Conservation (phyloP, 805 yeast genomes). For the Ogataea pini region DNA sequence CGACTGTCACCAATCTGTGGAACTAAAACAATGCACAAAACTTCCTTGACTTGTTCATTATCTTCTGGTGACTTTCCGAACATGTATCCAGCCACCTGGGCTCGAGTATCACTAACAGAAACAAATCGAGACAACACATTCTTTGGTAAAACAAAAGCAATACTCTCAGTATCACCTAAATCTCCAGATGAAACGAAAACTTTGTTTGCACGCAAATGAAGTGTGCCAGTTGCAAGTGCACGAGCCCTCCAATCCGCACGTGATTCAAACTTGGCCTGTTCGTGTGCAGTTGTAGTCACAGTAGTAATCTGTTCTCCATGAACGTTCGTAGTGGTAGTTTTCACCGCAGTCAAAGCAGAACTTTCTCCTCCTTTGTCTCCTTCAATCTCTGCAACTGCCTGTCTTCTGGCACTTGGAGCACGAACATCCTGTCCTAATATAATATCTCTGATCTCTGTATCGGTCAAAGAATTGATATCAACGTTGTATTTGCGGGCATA, state of each 20-base stretch:
- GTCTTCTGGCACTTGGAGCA: slow-evolving; percentile 87
- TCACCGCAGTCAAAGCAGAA: slow-evolving; percentile 69
- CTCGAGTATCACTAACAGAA: slow-evolving; percentile 75
- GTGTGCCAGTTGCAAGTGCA: slow-evolving; percentile 74
- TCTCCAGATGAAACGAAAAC: slow-evolving; percentile 73
- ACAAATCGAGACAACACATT: slow-evolving; percentile 76
- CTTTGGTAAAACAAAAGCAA: slow-evolving; percentile 79
- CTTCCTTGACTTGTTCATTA: slow-evolving; percentile 72
- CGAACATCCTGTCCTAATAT: slow-evolving; percentile 91
- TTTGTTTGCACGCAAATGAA: slow-evolving; percentile 74
- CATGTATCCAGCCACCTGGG: slow-evolving; percentile 78
- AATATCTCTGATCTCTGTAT: slow-evolving; percentile 89
- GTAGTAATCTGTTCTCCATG: slow-evolving; percentile 97
- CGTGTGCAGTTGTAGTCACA: slow-evolving; percentile 87
- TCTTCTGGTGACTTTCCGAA: slow-evolving; percentile 81
- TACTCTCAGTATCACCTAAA: slow-evolving; percentile 48
- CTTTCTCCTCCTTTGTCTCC: slow-evolving; percentile 41
- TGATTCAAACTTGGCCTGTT: slow-evolving; percentile 79
- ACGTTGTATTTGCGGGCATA: slow-evolving; percentile 85
- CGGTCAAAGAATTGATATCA: slow-evolving; percentile 83
- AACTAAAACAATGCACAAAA: slow-evolving; percentile 69
- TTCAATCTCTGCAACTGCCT: slow-evolving; percentile 77
- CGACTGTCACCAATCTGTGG: slow-evolving; percentile 84
- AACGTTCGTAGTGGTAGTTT: slow-evolving; percentile 81
- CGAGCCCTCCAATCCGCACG: slow-evolving; percentile 88